Evolutionary conservation across 768 basidiomycete genomes (phyloP).

Genomic region (Sarcodon sp.): DNA sequence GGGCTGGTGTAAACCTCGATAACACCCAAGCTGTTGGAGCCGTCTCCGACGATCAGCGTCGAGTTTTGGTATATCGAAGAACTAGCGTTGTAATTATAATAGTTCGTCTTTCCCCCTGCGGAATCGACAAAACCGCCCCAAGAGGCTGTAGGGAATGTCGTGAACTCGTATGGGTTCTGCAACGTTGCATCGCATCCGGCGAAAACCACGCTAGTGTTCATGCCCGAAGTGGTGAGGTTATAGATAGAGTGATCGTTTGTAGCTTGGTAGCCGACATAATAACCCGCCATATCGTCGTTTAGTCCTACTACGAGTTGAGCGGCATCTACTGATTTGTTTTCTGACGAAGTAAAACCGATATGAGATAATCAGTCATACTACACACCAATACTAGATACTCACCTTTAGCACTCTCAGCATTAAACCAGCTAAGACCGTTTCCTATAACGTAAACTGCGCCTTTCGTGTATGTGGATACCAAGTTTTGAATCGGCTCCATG

Average conservation of each 20-base stretch:
- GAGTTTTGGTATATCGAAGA: background rate
- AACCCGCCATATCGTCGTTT: background rate
- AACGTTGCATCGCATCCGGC: background rate
- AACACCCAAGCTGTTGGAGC: background rate
- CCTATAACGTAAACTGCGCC: background rate
- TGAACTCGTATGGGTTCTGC: background rate
- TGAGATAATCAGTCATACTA: background rate
- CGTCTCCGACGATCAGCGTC: background rate
- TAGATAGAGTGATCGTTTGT: background rate
- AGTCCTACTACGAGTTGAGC: background rate
- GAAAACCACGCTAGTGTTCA: background rate
- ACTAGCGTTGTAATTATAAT: background rate
- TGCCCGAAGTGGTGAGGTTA: background rate
- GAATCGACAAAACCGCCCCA: background rate
- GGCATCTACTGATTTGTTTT: background rate
- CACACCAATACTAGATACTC: background rate
- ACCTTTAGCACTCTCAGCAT: background rate
- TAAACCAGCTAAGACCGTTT: background rate
- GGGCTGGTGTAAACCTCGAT: background rate
- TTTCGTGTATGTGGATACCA: background rate
- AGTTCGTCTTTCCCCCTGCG: background rate
- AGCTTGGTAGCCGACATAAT: background rate
- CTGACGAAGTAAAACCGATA: background rate
- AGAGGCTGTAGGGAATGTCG: background rate
- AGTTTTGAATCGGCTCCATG: background rate